Conservation (phyloP, 1,284 basidiomycete genomes). For the Tylopilus orsonianus region DNA sequence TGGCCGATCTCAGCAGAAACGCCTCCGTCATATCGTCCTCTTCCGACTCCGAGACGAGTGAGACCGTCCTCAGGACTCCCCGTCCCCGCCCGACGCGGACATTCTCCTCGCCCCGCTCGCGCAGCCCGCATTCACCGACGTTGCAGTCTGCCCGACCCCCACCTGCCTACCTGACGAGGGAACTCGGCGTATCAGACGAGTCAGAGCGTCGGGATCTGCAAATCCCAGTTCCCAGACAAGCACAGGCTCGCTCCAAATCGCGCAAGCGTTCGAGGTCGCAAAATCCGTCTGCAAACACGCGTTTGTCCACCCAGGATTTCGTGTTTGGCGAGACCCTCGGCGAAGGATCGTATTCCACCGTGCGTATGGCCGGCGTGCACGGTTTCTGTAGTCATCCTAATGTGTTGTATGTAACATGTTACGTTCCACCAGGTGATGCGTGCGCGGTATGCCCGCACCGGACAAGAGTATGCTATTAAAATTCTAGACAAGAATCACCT, state of each 20-base stretch:
- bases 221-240: neutral
- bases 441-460: slow-evolving; percentile 54
- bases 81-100: slow-evolving; percentile 60
- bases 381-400: slow-evolving; percentile 7
- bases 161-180: slow-evolving; percentile 60
- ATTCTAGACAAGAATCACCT: slow-evolving; percentile 76
- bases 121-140: slow-evolving; percentile 50
- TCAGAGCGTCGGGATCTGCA: slow-evolving; percentile 19
- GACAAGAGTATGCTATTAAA: slow-evolving; percentile 73
- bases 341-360: slow-evolving; percentile 81
- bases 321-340: slow-evolving; percentile 69
- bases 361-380: slow-evolving; percentile 37
- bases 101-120: slow-evolving; percentile 64
- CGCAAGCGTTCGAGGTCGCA: slow-evolving; percentile 42
- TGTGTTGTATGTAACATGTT: slow-evolving; percentile 14
- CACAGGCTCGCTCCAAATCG: slow-evolving; percentile 34
- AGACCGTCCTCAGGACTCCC: slow-evolving; percentile 44
- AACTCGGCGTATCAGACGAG: slow-evolving; percentile 48
- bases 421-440: slow-evolving; percentile 52
- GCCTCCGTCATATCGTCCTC: slow-evolving; percentile 72
- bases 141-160: slow-evolving; percentile 45
- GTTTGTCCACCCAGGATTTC: slow-evolving; percentile 59
- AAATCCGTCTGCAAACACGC: slow-evolving; percentile 49
- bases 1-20: slow-evolving; percentile 71
- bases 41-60: slow-evolving; percentile 57